Percentiles rank a stretch among this genome's conserved stretches.
phyloP scores from a whole-genome alignment of 768 basidiomycete genomes.

The Xerocomellus dryophilus region DNA sequence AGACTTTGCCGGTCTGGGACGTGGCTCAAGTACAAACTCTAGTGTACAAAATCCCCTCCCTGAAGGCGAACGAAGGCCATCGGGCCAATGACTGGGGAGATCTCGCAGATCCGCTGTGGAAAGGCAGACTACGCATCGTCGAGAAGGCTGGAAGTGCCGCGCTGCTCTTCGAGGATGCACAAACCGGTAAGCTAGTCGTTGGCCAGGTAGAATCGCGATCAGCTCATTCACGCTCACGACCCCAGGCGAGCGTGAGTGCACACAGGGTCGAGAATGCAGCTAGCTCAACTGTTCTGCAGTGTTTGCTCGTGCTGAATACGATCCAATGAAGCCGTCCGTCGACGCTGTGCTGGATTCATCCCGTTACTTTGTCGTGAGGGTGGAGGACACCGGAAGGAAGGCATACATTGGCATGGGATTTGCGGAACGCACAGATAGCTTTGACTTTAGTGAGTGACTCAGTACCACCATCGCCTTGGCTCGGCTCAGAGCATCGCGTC shows the following conservation, averaged over 20 bases:
- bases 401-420: conserved; percentile 96
- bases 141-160: conserved; percentile 69
- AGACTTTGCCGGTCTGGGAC: conserved; percentile 9
- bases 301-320: conserved; percentile 86
- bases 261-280: conserved; percentile 10
- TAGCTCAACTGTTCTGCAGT: conserved; percentile 42
- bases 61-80: conserved; percentile 85
- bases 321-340: conserved; percentile 74
- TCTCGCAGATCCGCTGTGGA: conserved; percentile 81
- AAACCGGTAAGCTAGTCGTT: conserved; percentile 56
- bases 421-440: conserved; percentile 81
- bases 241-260: conserved; percentile 63
- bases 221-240: neutral
- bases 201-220: neutral
- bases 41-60: conserved; percentile 92
- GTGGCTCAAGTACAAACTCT: conserved; percentile 21
- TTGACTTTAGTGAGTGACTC: conserved; percentile 77
- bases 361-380: conserved; percentile 89
- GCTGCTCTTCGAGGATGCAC: conserved; percentile 76
- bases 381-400: conserved; percentile 83
- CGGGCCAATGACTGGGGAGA: conserved; percentile 93
- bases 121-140: conserved; percentile 82
- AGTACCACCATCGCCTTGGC: neutral
- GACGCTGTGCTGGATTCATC: conserved; percentile 96
- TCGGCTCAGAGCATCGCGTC: conserved; percentile 7